phyloP scores from a whole-genome alignment of 441 rosid genomes.

The Gossypium schwendimanii region DNA sequence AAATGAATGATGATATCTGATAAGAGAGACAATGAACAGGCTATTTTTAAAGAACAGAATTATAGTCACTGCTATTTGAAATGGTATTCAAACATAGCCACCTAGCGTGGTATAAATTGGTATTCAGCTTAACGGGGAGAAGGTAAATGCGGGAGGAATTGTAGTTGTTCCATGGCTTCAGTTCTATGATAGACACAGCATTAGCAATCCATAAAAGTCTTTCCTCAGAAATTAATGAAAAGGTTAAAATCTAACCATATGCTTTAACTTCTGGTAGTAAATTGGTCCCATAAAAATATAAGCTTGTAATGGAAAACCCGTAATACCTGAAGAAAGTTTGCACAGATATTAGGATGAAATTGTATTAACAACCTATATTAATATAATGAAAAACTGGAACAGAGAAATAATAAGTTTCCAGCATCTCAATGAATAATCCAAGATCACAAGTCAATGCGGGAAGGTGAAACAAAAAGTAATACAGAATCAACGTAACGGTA shows the following conservation, averaged over 20 bases:
- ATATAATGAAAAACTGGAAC: not conserved
- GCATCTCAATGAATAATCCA: not conserved
- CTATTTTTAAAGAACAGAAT: not conserved
- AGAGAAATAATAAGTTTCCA: not conserved
- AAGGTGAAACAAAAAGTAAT: not conserved
- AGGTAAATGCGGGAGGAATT: not conserved
- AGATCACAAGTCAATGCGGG: not conserved
- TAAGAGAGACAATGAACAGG: not conserved
- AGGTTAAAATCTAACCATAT: conserved; percentile 59
- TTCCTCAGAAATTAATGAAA: not conserved
- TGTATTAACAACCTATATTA: not conserved
- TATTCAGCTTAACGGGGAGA: not conserved
- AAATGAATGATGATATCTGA: not conserved
- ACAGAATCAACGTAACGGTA: not conserved
- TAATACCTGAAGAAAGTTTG: conserved; percentile 53
- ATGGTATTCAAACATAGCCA: not conserved
- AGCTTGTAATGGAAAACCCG: conserved; percentile 80
- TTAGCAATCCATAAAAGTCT: not conserved
- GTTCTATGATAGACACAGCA: not conserved
- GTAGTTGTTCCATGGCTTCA: not conserved
- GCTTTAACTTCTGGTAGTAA: conserved; percentile 96
- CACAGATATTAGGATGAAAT: conserved; percentile 20
- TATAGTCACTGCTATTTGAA: not conserved
- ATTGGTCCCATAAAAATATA: conserved; percentile 97
- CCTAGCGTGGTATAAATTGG: not conserved